Conservation (phyloP, 2,329 filamentous ascomycete species). For the Pseudogymnoascus sp. region DNA sequence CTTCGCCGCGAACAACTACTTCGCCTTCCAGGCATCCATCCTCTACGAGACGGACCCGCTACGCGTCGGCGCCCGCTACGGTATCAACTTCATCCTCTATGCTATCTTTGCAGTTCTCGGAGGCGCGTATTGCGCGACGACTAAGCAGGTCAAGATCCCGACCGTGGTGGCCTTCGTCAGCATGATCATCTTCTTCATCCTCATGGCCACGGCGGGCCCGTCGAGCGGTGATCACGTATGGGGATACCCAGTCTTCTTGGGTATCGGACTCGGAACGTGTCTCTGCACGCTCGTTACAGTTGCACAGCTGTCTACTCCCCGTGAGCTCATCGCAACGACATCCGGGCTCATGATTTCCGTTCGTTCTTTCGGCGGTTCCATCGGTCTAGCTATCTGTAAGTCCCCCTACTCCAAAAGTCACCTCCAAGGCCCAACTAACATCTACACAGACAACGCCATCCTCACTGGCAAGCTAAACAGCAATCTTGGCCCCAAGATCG, state of each 20-base stretch:
- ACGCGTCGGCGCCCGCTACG: conserved; percentile 29
- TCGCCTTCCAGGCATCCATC: conserved; percentile 32
- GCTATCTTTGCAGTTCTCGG: conserved; percentile 27
- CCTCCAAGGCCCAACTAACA: neutral
- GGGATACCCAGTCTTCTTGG: conserved; percentile 34
- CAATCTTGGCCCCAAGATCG: conserved; percentile 28
- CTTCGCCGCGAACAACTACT: conserved; percentile 37
- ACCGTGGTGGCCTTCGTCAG: conserved; percentile 24
- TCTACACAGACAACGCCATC: conserved; percentile 23
- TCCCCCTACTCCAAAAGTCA: no score
- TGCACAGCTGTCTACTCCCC: conserved; percentile 34
- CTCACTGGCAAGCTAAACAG: conserved; percentile 26
- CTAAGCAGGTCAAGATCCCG: conserved; percentile 24
- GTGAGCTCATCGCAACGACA: conserved; percentile 30
- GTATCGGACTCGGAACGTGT: conserved; percentile 30
- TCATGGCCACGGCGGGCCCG: conserved; percentile 30
- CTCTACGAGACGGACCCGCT: conserved; percentile 33
- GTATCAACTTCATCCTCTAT: conserved; percentile 28
- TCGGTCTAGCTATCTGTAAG: conserved; percentile 40
- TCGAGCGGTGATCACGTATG: conserved; percentile 25
- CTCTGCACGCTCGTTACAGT: conserved; percentile 31
- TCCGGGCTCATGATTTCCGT: conserved; percentile 31
- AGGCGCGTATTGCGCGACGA: conserved; percentile 20
- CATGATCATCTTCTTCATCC: conserved; percentile 30
- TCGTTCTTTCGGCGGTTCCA: conserved; percentile 39